Percentiles rank a stretch among this genome's conserved stretches.
These are phyloP conservation scores for Calophaca sinica DNA, from an alignment of 306 rosid species.

Conservation along the genomic window DNA sequence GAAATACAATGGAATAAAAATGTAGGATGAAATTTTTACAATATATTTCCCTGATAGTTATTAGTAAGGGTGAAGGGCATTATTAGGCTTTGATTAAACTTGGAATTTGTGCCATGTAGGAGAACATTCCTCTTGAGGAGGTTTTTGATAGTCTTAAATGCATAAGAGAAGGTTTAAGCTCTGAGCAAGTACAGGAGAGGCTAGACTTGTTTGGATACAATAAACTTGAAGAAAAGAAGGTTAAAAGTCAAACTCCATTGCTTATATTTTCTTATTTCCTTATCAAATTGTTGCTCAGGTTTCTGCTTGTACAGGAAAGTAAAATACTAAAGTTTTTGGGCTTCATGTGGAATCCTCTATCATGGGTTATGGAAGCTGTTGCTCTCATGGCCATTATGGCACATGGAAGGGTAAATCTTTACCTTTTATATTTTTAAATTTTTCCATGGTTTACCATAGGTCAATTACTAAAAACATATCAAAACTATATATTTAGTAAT, in stretches of 20 bases:
- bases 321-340: too few relatives aligned
- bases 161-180: conserved; percentile 64
- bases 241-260: conserved; percentile 37
- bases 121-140: conserved; percentile 66
- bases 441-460: too few relatives aligned
- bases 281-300: too few relatives aligned
- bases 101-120: conserved; percentile 58
- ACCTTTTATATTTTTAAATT: too few relatives aligned
- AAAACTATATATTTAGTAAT: too few relatives aligned
- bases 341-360: too few relatives aligned
- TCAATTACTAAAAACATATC: too few relatives aligned
- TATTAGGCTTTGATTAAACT: conserved; percentile 8
- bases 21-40: neutral
- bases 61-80: neutral
- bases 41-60: too few relatives aligned
- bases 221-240: conserved; percentile 89
- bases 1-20: conserved; percentile 8
- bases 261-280: conserved; percentile 1
- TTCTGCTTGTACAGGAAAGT: too few relatives aligned
- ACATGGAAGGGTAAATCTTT: too few relatives aligned
- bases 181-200: conserved; percentile 62
- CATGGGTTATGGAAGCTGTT: too few relatives aligned
- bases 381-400: too few relatives aligned
- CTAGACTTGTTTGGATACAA: conserved; percentile 71
- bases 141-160: conserved; percentile 70